Evolutionary conservation across 352 stramenopile species (phyloP).

Genomic region (Pythium phragmiticola): DNA sequence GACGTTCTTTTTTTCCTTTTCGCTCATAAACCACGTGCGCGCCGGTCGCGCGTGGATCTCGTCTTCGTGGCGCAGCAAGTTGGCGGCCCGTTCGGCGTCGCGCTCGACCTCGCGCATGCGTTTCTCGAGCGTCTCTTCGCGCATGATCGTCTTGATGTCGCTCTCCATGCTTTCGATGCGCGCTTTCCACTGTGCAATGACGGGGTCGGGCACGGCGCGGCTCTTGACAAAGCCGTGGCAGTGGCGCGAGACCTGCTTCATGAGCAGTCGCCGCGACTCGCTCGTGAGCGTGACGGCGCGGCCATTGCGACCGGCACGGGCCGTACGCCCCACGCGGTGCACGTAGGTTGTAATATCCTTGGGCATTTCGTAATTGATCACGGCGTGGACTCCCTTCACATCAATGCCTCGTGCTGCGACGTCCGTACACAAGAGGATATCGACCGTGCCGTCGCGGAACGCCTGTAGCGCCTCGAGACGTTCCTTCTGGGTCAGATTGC

Average conservation of each 20-base stretch:
- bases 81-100: slow-evolving; percentile 86
- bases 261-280: slow-evolving; percentile 88
- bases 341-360: slow-evolving; percentile 98
- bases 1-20: slow-evolving; percentile 88
- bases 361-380: slow-evolving; percentile 99
- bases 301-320: slow-evolving; percentile 93
- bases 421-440: slow-evolving; percentile 98
- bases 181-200: slow-evolving; percentile 87
- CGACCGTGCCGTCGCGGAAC: slow-evolving; percentile 94
- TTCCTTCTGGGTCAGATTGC: slow-evolving; percentile 96
- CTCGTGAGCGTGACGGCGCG: slow-evolving; percentile 89
- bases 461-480: slow-evolving; percentile 95
- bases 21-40: slow-evolving; percentile 92
- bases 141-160: slow-evolving; percentile 79
- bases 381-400: slow-evolving; percentile 95
- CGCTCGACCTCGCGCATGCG: slow-evolving; percentile 89
- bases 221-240: slow-evolving; percentile 91
- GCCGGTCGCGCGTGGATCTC: slow-evolving; percentile 88
- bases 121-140: slow-evolving; percentile 89
- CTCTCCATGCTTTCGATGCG: slow-evolving; percentile 81
- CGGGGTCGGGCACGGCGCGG: slow-evolving; percentile 82
- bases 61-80: slow-evolving; percentile 89
- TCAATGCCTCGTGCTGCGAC: slow-evolving; percentile 98
- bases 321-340: slow-evolving; percentile 98
- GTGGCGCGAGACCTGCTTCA: slow-evolving; percentile 93